Conservation (phyloP, 2,329 filamentous ascomycete species). For the Xylariales sp. region DNA sequence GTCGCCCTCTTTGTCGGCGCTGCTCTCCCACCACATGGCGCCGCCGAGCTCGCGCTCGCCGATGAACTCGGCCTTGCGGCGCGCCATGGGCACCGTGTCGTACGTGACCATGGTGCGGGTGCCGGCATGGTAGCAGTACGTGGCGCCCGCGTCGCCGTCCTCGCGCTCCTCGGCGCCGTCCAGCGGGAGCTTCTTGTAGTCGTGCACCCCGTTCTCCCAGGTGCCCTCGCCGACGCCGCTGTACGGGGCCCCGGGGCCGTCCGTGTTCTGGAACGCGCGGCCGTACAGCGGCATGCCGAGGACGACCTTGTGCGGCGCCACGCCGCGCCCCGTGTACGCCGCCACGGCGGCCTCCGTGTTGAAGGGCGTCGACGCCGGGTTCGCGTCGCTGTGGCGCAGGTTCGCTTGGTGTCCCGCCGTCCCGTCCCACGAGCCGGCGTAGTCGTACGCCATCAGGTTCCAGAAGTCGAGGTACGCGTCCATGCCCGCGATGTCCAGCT, state of each 20-base stretch:
- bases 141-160: conserved; percentile 74
- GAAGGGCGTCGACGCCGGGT: conserved; percentile 79
- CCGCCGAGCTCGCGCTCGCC: conserved; percentile 76
- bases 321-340: conserved; percentile 72
- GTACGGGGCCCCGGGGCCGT: conserved; percentile 77
- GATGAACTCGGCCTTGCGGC: conserved; percentile 78
- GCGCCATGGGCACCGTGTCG: conserved; percentile 75
- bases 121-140: conserved; percentile 78
- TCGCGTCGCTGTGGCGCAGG: conserved; percentile 68
- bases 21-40: conserved; percentile 98
- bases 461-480: conserved; percentile 76
- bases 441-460: conserved; percentile 92
- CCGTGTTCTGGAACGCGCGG: conserved; percentile 82
- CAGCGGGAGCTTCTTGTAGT: conserved; percentile 86
- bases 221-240: conserved; percentile 80
- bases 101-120: conserved; percentile 80
- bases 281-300: conserved; percentile 94
- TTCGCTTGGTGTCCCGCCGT: conserved; percentile 83
- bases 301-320: conserved; percentile 79
- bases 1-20: conserved; percentile 74
- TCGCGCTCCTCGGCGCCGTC: conserved; percentile 71
- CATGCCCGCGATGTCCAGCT: conserved; percentile 72
- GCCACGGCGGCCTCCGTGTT: conserved; percentile 77
- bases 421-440: conserved; percentile 82
- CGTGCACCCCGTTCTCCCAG: conserved; percentile 88